Conservation (phyloP, 2,329 filamentous ascomycete species). For the Fusarium anguioides region DNA sequence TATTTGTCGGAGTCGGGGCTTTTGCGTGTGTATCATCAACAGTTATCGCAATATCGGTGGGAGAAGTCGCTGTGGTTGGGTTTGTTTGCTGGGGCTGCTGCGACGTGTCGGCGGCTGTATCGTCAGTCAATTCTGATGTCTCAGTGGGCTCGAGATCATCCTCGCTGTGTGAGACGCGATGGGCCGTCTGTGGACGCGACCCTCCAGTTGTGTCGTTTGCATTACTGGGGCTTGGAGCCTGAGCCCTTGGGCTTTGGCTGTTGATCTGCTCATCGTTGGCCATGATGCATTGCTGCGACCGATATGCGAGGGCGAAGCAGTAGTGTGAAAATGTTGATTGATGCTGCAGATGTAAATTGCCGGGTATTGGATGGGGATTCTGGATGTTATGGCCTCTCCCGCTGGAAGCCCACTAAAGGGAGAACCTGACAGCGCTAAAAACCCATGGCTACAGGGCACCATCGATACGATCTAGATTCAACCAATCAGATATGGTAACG, state of each 20-base stretch:
- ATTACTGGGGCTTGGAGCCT: constrained; percentile 28
- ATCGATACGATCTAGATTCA: neutral
- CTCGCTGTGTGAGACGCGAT: constrained; percentile 40
- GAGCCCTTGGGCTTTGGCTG: constrained; percentile 31
- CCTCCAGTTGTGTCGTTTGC: constrained; percentile 9
- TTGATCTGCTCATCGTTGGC: constrained; percentile 49
- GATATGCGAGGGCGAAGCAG: constrained; percentile 13
- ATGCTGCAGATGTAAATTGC: constrained; percentile 21
- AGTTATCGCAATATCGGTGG: constrained; percentile 33
- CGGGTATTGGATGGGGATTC: constrained; percentile 28
- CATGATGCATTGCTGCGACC: constrained; percentile 52
- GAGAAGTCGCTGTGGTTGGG: constrained; percentile 21
- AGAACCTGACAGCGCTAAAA: constrained; percentile 33
- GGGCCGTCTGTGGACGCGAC: constrained; percentile 43
- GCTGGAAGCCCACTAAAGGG: constrained; percentile 24
- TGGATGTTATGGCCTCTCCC: constrained; percentile 27
- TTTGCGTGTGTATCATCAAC: constrained; percentile 26
- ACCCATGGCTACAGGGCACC: neutral
- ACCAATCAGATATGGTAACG: neutral
- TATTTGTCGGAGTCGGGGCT: constrained; percentile 9
- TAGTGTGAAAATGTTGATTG: constrained; percentile 8
- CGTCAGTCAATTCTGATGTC: constrained; percentile 31
- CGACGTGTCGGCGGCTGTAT: constrained; percentile 28
- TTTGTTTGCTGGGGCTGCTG: constrained; percentile 15
- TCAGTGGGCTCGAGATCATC: constrained; percentile 21